Evolutionary conservation across 495 filamentous ascomycete species (phyloP).

Genomic region (Sordaria brevicollis): DNA sequence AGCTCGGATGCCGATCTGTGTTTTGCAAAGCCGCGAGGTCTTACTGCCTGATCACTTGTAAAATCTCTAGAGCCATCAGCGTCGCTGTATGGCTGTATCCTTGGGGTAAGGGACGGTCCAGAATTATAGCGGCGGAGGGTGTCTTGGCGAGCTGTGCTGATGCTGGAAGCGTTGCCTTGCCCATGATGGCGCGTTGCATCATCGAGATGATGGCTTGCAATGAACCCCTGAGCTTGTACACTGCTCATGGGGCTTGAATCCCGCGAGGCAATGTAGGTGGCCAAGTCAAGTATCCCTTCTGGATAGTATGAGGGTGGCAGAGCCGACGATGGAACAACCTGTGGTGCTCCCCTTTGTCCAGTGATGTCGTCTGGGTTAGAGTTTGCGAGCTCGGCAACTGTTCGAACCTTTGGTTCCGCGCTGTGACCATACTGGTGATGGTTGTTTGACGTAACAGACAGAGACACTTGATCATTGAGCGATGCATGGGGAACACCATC

Average conservation of each 20-base stretch:
- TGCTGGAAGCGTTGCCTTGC: conserved; percentile 3
- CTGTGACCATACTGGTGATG: conserved; percentile 20
- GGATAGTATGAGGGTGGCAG: conserved; percentile 6
- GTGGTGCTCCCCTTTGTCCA: conserved; percentile 1
- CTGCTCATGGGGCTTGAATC: not conserved
- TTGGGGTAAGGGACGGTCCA: not conserved
- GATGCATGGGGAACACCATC: not conserved
- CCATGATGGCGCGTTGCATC: not conserved
- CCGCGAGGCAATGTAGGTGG: not conserved
- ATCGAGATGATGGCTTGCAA: not conserved
- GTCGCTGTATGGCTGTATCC: conserved; percentile 1
- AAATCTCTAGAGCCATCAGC: not conserved
- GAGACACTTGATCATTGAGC: not conserved
- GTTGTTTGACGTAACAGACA: not conserved
- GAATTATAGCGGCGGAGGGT: not conserved
- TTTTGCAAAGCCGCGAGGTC: not conserved
- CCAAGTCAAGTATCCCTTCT: not conserved
- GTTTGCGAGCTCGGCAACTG: conserved; percentile 8
- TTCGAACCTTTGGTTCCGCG: conserved; percentile 23
- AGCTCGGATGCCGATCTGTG: conserved; percentile 10
- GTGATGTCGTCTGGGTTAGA: not conserved
- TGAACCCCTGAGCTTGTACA: not conserved
- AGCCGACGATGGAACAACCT: conserved; percentile 2
- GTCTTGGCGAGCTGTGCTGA: not conserved
- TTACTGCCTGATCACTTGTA: not conserved